Base-by-base conservation (phyloP, 192 early-diverging fungal species). In the Obelidium mucronatum region DNA sequence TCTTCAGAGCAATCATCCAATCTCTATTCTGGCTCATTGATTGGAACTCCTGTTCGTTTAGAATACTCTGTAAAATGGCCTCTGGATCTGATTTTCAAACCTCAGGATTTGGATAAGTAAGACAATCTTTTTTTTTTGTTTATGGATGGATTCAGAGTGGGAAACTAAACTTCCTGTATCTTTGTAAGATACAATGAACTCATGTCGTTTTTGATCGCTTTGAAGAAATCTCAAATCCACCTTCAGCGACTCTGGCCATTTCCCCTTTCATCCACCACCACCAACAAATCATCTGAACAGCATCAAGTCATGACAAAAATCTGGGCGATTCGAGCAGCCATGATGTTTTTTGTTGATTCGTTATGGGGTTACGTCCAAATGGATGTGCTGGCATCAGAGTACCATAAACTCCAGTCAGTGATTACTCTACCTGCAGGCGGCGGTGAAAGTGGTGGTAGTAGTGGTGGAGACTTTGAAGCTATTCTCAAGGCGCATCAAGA, bases 261-360 rank as follows among this genome's bases (percentile, higher is more conserved):
- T 1, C 44, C 28, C 37, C 13, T 51, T 19, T 76, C 53, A 1
- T 52, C 44, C 22, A 60, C 72, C 28, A 70, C 75, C 44, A 78
- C 53, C 19, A 64, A 40, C 34, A 63, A 35, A 63, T 51, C 40
- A 69, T 74, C 36, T 22, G 40, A n/a, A 78, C 55, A 77, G 76
- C 2, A 61, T 83, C n/a, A 79, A 79, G 39, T 48, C 42, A 19
- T 30, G 13, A 36, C 28, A 53, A 67, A 69, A 1, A 70, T 91
- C 8, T 90, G 90, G 81, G 54, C 80, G 5, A 63, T 91, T 55
- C 77, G 91, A 54, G 71, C 79, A 3, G 63, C 77, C 13, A 93
- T 93, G 91, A 74, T 87, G 51, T 92, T 90, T 81, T 91, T 92
- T 76, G 77, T 92, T 0, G 90, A 93, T 74, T 83, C 86, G 55